Conservation (phyloP, 139 green algal species). For the Chlamydomonas incerta region DNA sequence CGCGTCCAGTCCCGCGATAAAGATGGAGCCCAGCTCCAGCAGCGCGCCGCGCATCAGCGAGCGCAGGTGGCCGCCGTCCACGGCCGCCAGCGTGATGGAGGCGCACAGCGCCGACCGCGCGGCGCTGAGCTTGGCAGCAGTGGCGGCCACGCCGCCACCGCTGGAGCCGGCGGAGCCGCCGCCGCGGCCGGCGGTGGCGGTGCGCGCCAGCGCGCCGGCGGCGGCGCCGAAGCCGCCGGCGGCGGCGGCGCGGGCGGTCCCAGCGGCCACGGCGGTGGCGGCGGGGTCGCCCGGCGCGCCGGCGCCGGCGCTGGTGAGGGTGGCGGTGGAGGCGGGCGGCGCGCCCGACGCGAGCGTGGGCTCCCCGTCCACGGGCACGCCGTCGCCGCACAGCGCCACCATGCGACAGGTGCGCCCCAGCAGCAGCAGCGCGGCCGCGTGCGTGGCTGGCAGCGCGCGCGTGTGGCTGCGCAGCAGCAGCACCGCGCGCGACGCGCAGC, state of each 20-base stretch:
- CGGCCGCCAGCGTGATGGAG: slow-evolving; percentile 16
- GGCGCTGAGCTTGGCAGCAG: slow-evolving; percentile 19
- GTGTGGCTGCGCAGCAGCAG: slow-evolving; percentile 48
- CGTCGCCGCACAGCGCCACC: slow-evolving; percentile 24
- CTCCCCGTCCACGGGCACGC: background rate
- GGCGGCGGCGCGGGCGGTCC: too few species aligned
- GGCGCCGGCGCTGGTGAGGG: background rate
- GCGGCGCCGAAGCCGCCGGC: background rate
- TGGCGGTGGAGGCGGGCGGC: background rate
- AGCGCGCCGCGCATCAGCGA: slow-evolving; percentile 42
- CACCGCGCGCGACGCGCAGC: background rate
- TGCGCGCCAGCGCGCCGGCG: too few species aligned
- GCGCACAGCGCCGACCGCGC: slow-evolving; percentile 13
- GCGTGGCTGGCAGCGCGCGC: slow-evolving; percentile 45
- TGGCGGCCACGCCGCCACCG: background rate
- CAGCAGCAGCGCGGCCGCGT: slow-evolving; percentile 37
- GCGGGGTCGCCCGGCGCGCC: background rate
- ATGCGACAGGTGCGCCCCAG: slow-evolving; percentile 41
- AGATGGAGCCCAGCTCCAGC: slow-evolving; percentile 52
- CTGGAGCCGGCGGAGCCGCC: background rate
- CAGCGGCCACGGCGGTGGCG: background rate
- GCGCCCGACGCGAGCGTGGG: background rate
- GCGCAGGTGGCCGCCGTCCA: slow-evolving; percentile 47
- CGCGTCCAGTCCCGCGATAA: slow-evolving; percentile 12
- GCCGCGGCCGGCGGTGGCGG: too few species aligned